Conservation (phyloP, 2,329 filamentous ascomycete species). For the Colletotrichum acutatum region DNA sequence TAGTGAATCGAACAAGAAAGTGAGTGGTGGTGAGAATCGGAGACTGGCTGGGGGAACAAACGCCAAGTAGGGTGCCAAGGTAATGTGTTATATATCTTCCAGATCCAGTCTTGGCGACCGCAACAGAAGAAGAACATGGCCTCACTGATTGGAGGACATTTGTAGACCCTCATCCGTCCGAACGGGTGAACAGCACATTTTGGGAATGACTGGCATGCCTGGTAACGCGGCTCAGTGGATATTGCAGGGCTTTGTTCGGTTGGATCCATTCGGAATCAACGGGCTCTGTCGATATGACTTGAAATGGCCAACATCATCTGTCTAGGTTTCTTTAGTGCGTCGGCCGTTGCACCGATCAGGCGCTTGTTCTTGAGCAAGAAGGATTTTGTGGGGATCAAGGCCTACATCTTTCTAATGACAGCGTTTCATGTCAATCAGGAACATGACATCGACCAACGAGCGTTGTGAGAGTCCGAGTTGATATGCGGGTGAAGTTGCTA, state of each 20-base stretch:
- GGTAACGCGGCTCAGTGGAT: constrained; percentile 6
- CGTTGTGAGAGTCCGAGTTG: not conserved
- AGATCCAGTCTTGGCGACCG: constrained; percentile 6
- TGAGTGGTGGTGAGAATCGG: not conserved
- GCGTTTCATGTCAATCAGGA: constrained; percentile 14
- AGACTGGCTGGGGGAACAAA: constrained; percentile 3
- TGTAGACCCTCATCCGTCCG: constrained; percentile 15
- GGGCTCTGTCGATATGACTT: not conserved
- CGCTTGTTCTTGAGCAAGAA: not conserved
- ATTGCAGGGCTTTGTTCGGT: not conserved
- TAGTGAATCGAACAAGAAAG: constrained; percentile 15
- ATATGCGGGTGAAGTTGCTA: constrained; percentile 23
- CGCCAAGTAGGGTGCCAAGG: constrained; percentile 18
- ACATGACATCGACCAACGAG: not conserved
- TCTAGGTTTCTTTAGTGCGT: constrained; percentile 6
- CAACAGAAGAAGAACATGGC: not conserved
- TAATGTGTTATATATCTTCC: constrained; percentile 25
- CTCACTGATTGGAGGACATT: constrained; percentile 19
- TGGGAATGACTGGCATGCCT: constrained; percentile 21
- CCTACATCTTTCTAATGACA: constrained; percentile 6
- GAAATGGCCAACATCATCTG: not conserved
- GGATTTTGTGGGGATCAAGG: not conserved
- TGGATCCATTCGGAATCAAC: not conserved
- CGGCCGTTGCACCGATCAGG: not conserved
- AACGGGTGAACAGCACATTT: constrained; percentile 13